Conservation (phyloP, 805 yeast species). For the Helenozyma rhizophorensis region DNA sequence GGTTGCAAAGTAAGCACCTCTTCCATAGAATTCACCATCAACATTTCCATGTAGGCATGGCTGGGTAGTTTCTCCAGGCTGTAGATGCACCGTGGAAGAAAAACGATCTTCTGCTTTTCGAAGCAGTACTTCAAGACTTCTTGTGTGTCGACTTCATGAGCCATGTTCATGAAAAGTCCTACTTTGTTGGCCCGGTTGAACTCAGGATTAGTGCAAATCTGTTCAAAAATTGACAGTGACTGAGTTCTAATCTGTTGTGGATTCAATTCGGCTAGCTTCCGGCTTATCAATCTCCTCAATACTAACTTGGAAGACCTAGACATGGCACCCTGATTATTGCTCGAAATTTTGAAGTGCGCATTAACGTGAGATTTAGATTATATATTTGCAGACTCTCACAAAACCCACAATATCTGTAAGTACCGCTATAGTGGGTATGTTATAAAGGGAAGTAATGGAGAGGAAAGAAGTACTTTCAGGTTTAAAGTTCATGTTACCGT, state of each 20-base stretch:
- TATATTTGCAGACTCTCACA: too few relatives aligned
- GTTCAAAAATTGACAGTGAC: slow-evolving; percentile 19
- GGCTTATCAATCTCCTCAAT: slow-evolving; percentile 24
- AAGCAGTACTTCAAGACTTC: slow-evolving; percentile 52
- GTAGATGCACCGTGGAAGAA: slow-evolving; percentile 50
- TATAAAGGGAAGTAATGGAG: too few relatives aligned
- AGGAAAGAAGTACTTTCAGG: too few relatives aligned
- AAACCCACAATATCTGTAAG: too few relatives aligned
- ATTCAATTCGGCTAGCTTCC: slow-evolving; percentile 14
- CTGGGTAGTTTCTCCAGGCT: slow-evolving; percentile 28
- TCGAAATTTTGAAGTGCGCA: neutral
- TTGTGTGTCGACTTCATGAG: slow-evolving; percentile 61
- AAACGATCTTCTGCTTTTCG: slow-evolving; percentile 46
- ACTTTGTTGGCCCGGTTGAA: slow-evolving; percentile 45
- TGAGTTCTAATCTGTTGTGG: slow-evolving; percentile 18
- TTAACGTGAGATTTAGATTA: too few relatives aligned
- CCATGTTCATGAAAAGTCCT: slow-evolving; percentile 78
- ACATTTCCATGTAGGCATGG: slow-evolving; percentile 48
- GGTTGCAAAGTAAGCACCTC: slow-evolving; percentile 52
- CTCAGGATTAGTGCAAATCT: slow-evolving; percentile 21
- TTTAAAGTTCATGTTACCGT: too few relatives aligned
- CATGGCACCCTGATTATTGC: slow-evolving; percentile 1
- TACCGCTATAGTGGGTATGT: too few relatives aligned
- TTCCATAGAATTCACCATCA: slow-evolving; percentile 39
- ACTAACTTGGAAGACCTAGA: slow-evolving; percentile 17